Evolutionary conservation across 768 basidiomycete genomes (phyloP).

Genomic region (Pholiota conissans): DNA sequence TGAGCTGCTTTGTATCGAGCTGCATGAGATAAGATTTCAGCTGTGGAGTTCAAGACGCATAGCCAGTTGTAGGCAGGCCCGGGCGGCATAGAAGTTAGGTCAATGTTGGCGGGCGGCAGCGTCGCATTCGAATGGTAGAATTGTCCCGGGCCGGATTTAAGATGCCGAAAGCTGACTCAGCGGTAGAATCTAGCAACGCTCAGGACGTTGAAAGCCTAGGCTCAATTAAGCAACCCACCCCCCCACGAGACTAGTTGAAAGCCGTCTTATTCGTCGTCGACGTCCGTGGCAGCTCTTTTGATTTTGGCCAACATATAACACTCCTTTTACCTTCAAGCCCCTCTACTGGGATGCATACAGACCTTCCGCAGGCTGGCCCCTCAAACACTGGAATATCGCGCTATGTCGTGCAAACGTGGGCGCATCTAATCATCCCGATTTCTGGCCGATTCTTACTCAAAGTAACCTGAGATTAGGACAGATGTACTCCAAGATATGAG

Average conservation of each 20-base stretch:
- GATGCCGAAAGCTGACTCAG: too few relatives aligned
- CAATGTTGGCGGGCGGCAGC: too few relatives aligned
- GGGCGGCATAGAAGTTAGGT: constrained; percentile 55
- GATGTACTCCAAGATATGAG: constrained; percentile 73
- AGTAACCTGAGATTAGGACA: constrained; percentile 50
- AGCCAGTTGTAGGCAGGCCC: constrained; percentile 71
- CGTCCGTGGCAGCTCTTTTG: too few relatives aligned
- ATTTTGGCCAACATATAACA: not conserved
- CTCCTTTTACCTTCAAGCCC: too few relatives aligned
- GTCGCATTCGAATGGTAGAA: too few relatives aligned
- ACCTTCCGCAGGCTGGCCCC: constrained; percentile 10
- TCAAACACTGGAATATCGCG: constrained; percentile 18
- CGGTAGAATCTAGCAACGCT: too few relatives aligned
- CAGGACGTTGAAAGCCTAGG: too few relatives aligned
- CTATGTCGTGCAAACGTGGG: constrained; percentile 35
- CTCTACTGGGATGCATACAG: not conserved
- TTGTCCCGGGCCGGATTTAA: too few relatives aligned
- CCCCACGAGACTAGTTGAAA: too few relatives aligned
- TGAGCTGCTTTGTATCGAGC: constrained; percentile 56
- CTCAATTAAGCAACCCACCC: too few relatives aligned
- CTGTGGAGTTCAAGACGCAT: constrained; percentile 60
- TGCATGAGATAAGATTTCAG: constrained; percentile 64
- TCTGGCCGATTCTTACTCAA: not conserved
- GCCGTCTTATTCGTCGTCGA: too few relatives aligned
- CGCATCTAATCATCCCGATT: not conserved